phyloP scores from a whole-genome alignment of 345 rosid genomes.

The Nephelium lappaceum region DNA sequence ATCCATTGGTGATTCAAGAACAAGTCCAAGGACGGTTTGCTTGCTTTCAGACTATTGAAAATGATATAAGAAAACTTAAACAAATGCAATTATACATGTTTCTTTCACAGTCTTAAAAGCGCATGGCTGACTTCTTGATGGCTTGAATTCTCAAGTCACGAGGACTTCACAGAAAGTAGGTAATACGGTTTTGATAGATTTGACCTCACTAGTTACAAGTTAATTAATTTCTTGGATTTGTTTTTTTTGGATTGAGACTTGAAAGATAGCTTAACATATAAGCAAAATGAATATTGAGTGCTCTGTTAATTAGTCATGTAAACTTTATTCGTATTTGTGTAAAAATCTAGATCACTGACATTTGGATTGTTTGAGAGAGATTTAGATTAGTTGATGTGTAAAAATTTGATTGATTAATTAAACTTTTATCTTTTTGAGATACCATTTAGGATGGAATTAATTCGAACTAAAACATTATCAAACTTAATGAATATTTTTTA shows the following conservation, averaged over 20 bases:
- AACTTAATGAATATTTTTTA: too few relatives aligned
- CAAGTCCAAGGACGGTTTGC: not conserved
- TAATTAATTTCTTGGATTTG: not conserved
- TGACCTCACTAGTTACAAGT: not conserved
- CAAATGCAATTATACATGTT: not conserved
- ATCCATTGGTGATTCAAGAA: not conserved
- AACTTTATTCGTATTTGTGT: too few relatives aligned
- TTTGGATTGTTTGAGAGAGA: too few relatives aligned
- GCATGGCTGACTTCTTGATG: not conserved
- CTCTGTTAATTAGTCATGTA: too few relatives aligned
- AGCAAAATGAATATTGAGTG: too few relatives aligned
- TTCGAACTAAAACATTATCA: too few relatives aligned
- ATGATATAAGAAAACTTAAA: not conserved
- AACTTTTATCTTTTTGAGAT: too few relatives aligned
- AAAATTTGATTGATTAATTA: too few relatives aligned
- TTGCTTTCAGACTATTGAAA: not conserved
- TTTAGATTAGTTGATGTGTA: too few relatives aligned
- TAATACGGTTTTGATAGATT: not conserved
- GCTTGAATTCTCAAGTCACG: not conserved
- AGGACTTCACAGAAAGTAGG: not conserved
- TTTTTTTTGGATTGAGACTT: not conserved
- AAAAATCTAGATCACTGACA: too few relatives aligned
- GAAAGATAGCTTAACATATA: too few relatives aligned
- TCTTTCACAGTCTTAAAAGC: not conserved
- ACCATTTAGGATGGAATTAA: too few relatives aligned